phyloP scores from a whole-genome alignment of 495 filamentous ascomycete species.

The Cairneyella variabilis region DNA sequence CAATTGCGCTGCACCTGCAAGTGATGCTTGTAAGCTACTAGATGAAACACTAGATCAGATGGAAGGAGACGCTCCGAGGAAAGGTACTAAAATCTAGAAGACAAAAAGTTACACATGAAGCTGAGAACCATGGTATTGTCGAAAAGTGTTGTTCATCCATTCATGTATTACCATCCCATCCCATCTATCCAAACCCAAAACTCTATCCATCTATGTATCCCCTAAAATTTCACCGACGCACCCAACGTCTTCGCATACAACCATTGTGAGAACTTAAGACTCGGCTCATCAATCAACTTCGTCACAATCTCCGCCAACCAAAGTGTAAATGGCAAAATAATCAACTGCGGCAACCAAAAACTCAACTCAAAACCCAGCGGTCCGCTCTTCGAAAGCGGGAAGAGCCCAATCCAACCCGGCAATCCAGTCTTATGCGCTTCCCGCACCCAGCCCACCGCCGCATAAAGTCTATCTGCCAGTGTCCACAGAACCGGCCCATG shows the following conservation, averaged over 20 bases:
- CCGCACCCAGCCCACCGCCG: constrained; percentile 43
- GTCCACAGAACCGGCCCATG: constrained; percentile 50
- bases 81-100: too few species aligned
- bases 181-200: too few species aligned
- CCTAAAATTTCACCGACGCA: too few species aligned
- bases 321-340: constrained; percentile 51
- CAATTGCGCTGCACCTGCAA: too few species aligned
- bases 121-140: too few species aligned
- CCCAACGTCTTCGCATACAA: constrained; percentile 35
- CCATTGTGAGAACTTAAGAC: constrained; percentile 49
- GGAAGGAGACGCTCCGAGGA: too few species aligned
- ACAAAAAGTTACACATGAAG: too few species aligned
- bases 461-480: constrained; percentile 45
- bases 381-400: constrained; percentile 25
- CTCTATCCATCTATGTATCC: too few species aligned
- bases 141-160: too few species aligned
- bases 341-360: constrained; percentile 46
- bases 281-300: constrained; percentile 51
- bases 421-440: constrained; percentile 22
- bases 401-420: constrained; percentile 25
- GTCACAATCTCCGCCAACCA: constrained; percentile 53
- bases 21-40: too few species aligned
- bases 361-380: constrained; percentile 49
- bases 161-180: too few species aligned
- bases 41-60: too few species aligned